Conservation (phyloP, 805 yeast genomes). For the Metschnikowia arizonensis region DNA sequence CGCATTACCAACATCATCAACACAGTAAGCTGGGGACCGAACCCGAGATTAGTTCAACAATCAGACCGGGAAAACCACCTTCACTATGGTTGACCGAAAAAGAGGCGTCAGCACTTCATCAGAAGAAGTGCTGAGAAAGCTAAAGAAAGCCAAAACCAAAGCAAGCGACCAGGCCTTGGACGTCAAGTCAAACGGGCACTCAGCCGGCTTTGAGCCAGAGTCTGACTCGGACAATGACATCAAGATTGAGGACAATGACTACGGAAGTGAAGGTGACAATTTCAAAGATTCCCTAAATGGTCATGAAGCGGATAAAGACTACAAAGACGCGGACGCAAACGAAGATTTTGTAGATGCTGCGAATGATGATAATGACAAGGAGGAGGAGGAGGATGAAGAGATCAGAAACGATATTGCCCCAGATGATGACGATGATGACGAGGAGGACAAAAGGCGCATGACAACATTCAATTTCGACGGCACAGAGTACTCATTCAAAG, state of each 20-base stretch:
- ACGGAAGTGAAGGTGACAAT: slow-evolving; percentile 15
- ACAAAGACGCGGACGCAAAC: slow-evolving; percentile 7
- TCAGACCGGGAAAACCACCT: neutral
- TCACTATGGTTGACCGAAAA: slow-evolving; percentile 34
- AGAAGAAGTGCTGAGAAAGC: slow-evolving; percentile 24
- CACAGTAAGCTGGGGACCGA: neutral
- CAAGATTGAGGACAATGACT: slow-evolving; percentile 19
- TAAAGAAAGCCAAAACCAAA: slow-evolving; percentile 15
- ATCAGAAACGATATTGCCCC: slow-evolving; percentile 34
- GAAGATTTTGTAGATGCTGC: slow-evolving; percentile 6
- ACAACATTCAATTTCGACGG: slow-evolving; percentile 70
- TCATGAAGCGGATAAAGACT: slow-evolving; percentile 7
- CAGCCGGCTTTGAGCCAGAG: slow-evolving; percentile 17
- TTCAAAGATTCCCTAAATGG: slow-evolving; percentile 5
- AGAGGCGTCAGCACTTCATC: slow-evolving; percentile 23
- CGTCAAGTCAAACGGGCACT: slow-evolving; percentile 16
- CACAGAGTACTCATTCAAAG: slow-evolving; percentile 74
- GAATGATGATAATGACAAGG: slow-evolving; percentile 10
- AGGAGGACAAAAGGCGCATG: slow-evolving; percentile 39
- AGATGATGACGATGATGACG: slow-evolving; percentile 39
- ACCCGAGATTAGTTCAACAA: neutral
- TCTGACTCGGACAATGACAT: slow-evolving; percentile 21
- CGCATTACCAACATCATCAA: neutral
- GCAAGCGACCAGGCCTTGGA: neutral
- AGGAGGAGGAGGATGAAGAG: slow-evolving; percentile 31